phyloP scores from a whole-genome alignment of 495 filamentous ascomycete genomes.

The Choiromyces venosus region DNA sequence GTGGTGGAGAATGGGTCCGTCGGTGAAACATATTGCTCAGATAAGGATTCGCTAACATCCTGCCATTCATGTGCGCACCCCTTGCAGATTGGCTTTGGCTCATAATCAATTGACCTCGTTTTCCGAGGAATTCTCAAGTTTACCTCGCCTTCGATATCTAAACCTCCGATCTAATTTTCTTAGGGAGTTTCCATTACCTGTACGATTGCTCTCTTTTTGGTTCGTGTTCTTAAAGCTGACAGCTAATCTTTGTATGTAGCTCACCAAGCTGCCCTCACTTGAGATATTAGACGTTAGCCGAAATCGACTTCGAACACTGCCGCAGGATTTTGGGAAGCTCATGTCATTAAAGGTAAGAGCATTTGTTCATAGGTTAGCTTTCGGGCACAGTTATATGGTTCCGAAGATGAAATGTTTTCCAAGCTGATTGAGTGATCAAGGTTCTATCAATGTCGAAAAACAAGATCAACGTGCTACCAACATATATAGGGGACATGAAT shows the following conservation, averaged over 20 bases:
- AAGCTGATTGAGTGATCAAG: constrained; percentile 39
- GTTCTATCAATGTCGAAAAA: constrained; percentile 79
- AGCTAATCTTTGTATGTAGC: constrained; percentile 41
- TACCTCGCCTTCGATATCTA: constrained; percentile 84
- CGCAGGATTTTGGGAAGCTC: constrained; percentile 71
- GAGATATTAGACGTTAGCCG: constrained; percentile 88
- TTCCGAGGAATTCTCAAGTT: constrained; percentile 74
- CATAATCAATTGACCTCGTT: constrained; percentile 80
- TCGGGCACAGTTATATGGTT: not conserved
- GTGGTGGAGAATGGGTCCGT: not conserved
- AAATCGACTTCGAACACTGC: constrained; percentile 72
- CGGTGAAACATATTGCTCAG: not conserved
- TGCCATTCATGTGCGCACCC: constrained; percentile 9
- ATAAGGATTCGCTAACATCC: constrained; percentile 20
- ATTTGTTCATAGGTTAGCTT: constrained; percentile 1
- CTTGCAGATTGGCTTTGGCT: constrained; percentile 70
- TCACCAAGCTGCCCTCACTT: constrained; percentile 67
- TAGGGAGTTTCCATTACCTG: constrained; percentile 76
- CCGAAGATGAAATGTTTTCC: constrained; percentile 4
- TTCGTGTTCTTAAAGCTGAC: constrained; percentile 13
- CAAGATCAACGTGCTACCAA: constrained; percentile 72
- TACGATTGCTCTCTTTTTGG: constrained; percentile 48
- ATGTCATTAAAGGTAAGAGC: constrained; percentile 49
- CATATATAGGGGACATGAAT: constrained; percentile 78
- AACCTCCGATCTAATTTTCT: constrained; percentile 86